Evolutionary conservation across 805 yeast species (phyloP).

Genomic region (Pichia cabralensis): DNA sequence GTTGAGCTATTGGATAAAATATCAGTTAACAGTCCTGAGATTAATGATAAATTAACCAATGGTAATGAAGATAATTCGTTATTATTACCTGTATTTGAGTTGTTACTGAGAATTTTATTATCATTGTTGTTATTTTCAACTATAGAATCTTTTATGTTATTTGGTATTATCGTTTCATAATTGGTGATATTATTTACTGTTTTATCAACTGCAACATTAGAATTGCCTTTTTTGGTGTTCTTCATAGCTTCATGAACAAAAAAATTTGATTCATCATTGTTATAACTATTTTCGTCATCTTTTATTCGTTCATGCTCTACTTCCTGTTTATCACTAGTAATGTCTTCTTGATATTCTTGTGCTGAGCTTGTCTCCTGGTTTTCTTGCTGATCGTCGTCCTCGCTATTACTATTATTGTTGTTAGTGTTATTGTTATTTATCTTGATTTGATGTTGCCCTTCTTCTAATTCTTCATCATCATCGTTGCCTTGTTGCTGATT

Average conservation of each 20-base stretch:
- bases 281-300: neutral
- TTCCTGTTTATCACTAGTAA: no score
- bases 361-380: no score
- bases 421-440: no score
- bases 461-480: neutral
- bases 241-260: conserved; percentile 4
- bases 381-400: neutral
- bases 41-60: conserved; percentile 2
- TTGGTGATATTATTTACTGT: neutral
- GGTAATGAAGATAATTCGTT: no score
- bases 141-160: no score
- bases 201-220: neutral
- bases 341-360: no score
- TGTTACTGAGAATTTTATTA: neutral
- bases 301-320: no score
- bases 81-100: neutral
- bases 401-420: neutral
- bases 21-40: conserved; percentile 4
- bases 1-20: conserved; percentile 3
- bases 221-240: neutral
- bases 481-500: no score
- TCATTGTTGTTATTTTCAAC: neutral
- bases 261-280: conserved; percentile 3
- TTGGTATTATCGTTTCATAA: neutral
- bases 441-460: neutral